Percentiles rank a stretch among this genome's conserved stretches.
Conservation (phyloP, 257 asterid genomes). For the Leonotis leonurus region DNA sequence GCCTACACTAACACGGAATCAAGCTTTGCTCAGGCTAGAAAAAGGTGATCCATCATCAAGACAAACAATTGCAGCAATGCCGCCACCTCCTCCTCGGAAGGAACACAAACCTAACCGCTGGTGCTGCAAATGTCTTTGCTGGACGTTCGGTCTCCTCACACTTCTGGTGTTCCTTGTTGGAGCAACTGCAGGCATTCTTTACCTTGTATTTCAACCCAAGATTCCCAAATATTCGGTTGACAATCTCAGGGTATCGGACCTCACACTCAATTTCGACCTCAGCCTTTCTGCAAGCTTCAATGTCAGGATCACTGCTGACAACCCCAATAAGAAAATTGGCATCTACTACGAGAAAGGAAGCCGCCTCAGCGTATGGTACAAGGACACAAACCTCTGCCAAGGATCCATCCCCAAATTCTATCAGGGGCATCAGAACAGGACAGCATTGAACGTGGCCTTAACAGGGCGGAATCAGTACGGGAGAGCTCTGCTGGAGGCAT, state of each 20-base stretch:
- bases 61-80: constrained; percentile 12
- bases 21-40: constrained; percentile 29
- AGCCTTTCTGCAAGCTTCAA: constrained; percentile 67
- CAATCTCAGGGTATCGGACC: constrained; percentile 67
- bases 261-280: constrained; percentile 62
- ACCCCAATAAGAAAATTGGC: constrained; percentile 81
- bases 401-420: constrained; percentile 71
- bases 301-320: constrained; percentile 62
- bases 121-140: constrained; percentile 69
- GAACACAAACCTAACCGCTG: constrained; percentile 7
- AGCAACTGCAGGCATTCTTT: constrained; percentile 54
- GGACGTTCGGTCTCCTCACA: constrained; percentile 59
- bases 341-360: constrained; percentile 86
- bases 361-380: constrained; percentile 77
- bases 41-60: constrained; percentile 20
- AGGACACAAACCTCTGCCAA: constrained; percentile 55
- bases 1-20: constrained; percentile 22
- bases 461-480: constrained; percentile 72
- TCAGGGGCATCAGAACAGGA: constrained; percentile 76
- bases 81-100: constrained; percentile 6
- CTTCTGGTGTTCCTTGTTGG: constrained; percentile 51
- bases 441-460: constrained; percentile 48
- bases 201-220: constrained; percentile 67
- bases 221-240: constrained; percentile 74
- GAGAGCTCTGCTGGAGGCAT: constrained; percentile 57